Base-by-base conservation (phyloP, 2,329 filamentous ascomycete genomes). In the Endoconidiophora polonica region DNA sequence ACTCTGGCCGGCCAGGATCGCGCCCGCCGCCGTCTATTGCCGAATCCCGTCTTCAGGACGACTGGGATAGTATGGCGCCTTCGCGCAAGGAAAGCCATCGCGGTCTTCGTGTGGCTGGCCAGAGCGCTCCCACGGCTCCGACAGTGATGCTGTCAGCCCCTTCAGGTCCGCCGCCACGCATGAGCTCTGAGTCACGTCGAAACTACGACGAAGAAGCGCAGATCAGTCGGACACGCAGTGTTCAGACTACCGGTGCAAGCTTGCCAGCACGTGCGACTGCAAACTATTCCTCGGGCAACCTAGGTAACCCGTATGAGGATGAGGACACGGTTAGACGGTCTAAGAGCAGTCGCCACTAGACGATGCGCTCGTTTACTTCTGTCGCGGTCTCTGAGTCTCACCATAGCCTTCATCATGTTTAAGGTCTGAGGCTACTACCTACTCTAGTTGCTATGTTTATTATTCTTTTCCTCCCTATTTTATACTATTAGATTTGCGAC, bases 31-130 rank as follows among this genome's bases (percentile, higher is more conserved):
- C 43, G n/a, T 53, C 51, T 20, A 42, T 44, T 2, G 33, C 51
- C 4, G 46, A 39, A 4, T 49, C 51, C 14, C 36, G 43, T 18
- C 37, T 48, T 6, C 45, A 29, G 18, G 42, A 37, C 10, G 51
- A 53, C 23, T 46, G 51, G 43, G 51, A 53, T 39, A 49, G 46
- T 48, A 66, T 66, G 59, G 62, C 65, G 41, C 51, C 51, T 3
- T 53, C 51, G 7, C 42, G 51, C 26, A 45, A 45, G 24, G 65
- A 68, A 46, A 72, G 69, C 56, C 68, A 68, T 52, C 65, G 67
- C 23, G 71, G 71, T 38, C 68, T 70, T 33, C 67, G 71, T 56
- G 68, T 65, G 58, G 67, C 69, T 6, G 71, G 71, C 49, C 69
- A 73, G 44, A 64, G 62, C 1, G 51, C 46, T 5, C 51, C 51